These are phyloP conservation scores for Sporopachydermia quercuum DNA, from an alignment of 805 yeast species.

Conservation along the genomic window DNA sequence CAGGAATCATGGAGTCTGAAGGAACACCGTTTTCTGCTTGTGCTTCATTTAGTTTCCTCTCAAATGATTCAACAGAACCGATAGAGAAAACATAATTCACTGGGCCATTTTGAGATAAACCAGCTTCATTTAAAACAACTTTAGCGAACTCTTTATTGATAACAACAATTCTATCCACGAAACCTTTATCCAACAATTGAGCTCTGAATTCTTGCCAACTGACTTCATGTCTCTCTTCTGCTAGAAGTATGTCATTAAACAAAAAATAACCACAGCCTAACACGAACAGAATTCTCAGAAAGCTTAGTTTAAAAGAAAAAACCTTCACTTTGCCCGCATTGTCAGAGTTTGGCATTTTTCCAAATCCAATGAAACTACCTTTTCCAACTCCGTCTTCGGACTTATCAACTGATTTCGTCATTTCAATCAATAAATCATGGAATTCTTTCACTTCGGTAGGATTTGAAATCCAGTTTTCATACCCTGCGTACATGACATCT, in stretches of 20 bases:
- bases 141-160: slow-evolving; percentile 66
- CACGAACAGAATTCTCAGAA: not conserved
- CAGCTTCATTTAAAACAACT: slow-evolving; percentile 49
- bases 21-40: slow-evolving; percentile 57
- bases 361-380: too few species aligned
- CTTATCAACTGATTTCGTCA: not conserved
- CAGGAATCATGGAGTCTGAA: slow-evolving; percentile 59
- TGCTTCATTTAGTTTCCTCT: slow-evolving; percentile 58
- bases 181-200: slow-evolving; percentile 58
- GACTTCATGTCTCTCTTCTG: slow-evolving; percentile 29
- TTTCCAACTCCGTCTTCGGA: too few species aligned
- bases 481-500: not conserved
- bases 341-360: not conserved
- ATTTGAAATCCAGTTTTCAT: not conserved
- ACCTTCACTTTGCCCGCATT: not conserved
- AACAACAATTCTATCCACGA: slow-evolving; percentile 59
- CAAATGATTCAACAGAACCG: slow-evolving; percentile 84
- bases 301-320: not conserved
- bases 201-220: slow-evolving; percentile 88
- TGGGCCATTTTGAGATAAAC: slow-evolving; percentile 27
- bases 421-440: not conserved
- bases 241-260: slow-evolving; percentile 7
- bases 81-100: slow-evolving; percentile 48
- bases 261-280: not conserved
- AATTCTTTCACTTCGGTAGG: not conserved